A percentile compares a stretch with the other conserved stretches of the same genome.
Conservation (phyloP, 495 filamentous ascomycete genomes). For the Oleoguttula mirabilis region DNA sequence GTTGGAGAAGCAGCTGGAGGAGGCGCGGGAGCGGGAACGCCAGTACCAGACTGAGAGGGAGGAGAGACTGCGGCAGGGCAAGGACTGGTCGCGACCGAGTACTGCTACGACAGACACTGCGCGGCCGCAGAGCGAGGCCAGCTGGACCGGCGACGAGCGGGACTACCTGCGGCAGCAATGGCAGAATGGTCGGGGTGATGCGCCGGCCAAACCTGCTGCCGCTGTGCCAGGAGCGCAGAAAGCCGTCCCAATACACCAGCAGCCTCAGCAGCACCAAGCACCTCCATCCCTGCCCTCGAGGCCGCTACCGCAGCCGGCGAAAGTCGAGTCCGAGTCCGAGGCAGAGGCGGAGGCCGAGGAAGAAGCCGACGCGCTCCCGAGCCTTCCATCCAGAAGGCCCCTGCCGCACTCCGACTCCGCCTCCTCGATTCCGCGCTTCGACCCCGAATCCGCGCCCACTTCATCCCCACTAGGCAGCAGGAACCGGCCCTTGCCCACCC, state of each 20-base stretch:
- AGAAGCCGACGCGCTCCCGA: background rate
- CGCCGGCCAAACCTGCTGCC: background rate
- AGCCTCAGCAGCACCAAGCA: no score
- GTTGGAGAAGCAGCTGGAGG: constrained; percentile 73
- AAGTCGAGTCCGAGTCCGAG: constrained; percentile 1
- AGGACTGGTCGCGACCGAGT: constrained; percentile 10
- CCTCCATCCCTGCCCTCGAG: no score
- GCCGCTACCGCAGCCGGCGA: constrained; percentile 8
- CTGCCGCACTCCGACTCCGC: constrained; percentile 7
- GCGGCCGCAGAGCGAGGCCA: constrained; percentile 40
- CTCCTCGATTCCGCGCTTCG: constrained; percentile 14
- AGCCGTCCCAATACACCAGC: no score
- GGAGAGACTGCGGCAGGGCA: constrained; percentile 33
- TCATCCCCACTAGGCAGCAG: constrained; percentile 16
- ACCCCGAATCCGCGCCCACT: constrained; percentile 7
- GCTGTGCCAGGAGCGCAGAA: no score
- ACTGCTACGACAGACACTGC: constrained; percentile 6
- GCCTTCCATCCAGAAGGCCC: background rate
- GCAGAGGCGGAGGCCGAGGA: background rate
- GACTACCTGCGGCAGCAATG: constrained; percentile 61
- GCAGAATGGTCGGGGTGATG: constrained; percentile 31
- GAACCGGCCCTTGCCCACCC: constrained; percentile 22
- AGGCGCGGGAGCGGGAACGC: constrained; percentile 72
- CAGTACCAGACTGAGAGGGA: constrained; percentile 75
- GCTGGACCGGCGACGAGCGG: constrained; percentile 62